phyloP scores from a whole-genome alignment of 129 eudicot species.

The Rutidosis leptorrhynchoides region DNA sequence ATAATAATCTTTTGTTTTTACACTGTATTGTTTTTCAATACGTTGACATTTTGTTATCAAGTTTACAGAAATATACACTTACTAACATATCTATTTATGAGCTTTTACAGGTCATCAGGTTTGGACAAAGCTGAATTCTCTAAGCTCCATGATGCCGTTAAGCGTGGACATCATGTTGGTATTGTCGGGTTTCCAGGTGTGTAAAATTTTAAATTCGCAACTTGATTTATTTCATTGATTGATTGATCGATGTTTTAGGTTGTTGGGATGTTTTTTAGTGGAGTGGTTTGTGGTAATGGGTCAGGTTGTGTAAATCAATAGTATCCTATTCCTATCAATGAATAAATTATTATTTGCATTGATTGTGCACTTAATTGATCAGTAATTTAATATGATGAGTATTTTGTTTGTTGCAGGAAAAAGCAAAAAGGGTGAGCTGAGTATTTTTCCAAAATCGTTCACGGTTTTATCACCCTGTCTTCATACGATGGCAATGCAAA shows the following conservation, averaged over 20 bases:
- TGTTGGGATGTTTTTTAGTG: background rate
- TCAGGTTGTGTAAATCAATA: too few species aligned
- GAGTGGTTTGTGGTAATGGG: too few species aligned
- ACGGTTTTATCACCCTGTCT: conserved; percentile 78
- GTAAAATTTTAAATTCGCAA: conserved; percentile 20
- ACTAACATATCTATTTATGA: background rate
- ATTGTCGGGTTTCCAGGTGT: conserved; percentile 83
- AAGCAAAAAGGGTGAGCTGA: conserved; percentile 88
- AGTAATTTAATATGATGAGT: conserved; percentile 1
- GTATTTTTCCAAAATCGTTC: conserved; percentile 77
- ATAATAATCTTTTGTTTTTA: too few species aligned
- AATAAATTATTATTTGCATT: background rate
- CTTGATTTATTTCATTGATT: too few species aligned
- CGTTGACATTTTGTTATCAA: too few species aligned
- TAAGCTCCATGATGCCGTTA: conserved; percentile 64
- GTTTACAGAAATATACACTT: conserved; percentile 4
- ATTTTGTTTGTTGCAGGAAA: conserved; percentile 46
- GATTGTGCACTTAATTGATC: background rate
- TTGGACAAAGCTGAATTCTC: conserved; percentile 75
- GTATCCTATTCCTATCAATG: too few species aligned
- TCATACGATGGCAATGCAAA: conserved; percentile 91
- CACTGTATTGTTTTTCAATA: too few species aligned
- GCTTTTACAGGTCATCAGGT: conserved; percentile 59
- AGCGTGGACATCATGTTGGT: conserved; percentile 96
- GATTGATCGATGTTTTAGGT: too few species aligned